Percentiles rank a stretch among this genome's conserved stretches.
phyloP scores from a whole-genome alignment of 2,329 filamentous ascomycete genomes.

The Periglandula ipomoeae region DNA sequence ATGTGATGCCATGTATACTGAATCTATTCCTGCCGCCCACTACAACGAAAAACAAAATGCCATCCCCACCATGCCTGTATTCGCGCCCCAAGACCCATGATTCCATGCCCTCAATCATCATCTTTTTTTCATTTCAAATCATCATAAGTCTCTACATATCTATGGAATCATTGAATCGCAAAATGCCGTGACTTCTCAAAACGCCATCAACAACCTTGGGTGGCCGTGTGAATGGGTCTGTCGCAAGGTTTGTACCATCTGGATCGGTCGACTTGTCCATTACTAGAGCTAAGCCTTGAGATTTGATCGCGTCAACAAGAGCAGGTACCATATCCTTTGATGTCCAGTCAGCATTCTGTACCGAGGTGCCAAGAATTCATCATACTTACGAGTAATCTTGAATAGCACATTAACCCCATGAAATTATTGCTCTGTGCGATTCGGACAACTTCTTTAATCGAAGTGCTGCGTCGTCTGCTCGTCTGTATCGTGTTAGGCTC shows the following conservation, averaged over 20 bases:
- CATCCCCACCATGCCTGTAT: background rate
- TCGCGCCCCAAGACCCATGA: background rate
- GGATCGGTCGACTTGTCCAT: constrained; percentile 68
- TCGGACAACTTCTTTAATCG: constrained; percentile 89
- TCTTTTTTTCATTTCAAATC: background rate
- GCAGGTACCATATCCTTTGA: constrained; percentile 82
- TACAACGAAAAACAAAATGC: background rate
- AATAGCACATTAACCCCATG: constrained; percentile 92
- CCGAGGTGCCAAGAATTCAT: background rate
- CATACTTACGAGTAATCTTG: constrained; percentile 65
- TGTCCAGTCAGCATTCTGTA: background rate
- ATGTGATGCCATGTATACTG: background rate
- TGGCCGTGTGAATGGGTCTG: constrained; percentile 48
- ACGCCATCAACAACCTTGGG: constrained; percentile 82
- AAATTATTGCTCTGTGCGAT: constrained; percentile 95
- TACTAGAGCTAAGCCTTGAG: constrained; percentile 84
- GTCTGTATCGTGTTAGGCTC: constrained; percentile 30
- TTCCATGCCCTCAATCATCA: background rate
- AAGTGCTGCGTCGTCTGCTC: constrained; percentile 66
- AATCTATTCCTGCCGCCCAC: background rate
- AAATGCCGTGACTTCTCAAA: constrained; percentile 73
- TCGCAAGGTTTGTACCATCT: constrained; percentile 28
- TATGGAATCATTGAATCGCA: constrained; percentile 90
- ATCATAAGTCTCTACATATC: constrained; percentile 41
- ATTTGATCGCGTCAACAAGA: constrained; percentile 87